Evolutionary conservation across 176 grass and related monocot genomes (phyloP).

Genomic region (Hordeum marinum): DNA sequence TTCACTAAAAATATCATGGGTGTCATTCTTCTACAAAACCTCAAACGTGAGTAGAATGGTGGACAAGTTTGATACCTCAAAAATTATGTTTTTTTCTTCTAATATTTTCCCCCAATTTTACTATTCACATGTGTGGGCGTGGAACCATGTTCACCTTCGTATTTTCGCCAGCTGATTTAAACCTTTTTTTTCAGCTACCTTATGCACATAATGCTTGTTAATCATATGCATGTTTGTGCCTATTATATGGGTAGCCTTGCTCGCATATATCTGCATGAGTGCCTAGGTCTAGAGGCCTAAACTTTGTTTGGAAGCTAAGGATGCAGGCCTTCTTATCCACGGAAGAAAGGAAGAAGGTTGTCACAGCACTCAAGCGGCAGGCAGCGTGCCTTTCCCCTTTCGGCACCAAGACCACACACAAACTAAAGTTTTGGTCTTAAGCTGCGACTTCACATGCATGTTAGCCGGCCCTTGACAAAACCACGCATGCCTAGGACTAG

Average conservation of each 20-base stretch:
- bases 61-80: too few relatives aligned
- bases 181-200: background rate
- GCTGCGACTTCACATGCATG: too few relatives aligned
- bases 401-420: conserved; percentile 29
- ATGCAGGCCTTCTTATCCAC: conserved; percentile 24
- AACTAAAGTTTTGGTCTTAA: background rate
- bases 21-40: too few relatives aligned
- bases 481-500: background rate
- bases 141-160: too few relatives aligned
- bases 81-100: too few relatives aligned
- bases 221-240: background rate
- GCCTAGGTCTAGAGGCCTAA: background rate
- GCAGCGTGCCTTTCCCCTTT: conserved; percentile 40
- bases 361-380: conserved; percentile 26
- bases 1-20: too few relatives aligned
- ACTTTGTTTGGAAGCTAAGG: conserved; percentile 46
- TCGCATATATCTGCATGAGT: background rate
- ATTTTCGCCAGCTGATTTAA: too few relatives aligned
- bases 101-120: too few relatives aligned
- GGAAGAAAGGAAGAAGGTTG: background rate
- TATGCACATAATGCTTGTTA: background rate
- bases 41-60: too few relatives aligned
- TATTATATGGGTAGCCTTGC: background rate
- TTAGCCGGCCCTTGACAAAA: background rate
- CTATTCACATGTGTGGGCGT: background rate